A percentile compares a stretch with the other conserved stretches of the same genome.
phyloP scores from a whole-genome alignment of 176 grass and related monocot species.

The Aegilops bicornis region DNA sequence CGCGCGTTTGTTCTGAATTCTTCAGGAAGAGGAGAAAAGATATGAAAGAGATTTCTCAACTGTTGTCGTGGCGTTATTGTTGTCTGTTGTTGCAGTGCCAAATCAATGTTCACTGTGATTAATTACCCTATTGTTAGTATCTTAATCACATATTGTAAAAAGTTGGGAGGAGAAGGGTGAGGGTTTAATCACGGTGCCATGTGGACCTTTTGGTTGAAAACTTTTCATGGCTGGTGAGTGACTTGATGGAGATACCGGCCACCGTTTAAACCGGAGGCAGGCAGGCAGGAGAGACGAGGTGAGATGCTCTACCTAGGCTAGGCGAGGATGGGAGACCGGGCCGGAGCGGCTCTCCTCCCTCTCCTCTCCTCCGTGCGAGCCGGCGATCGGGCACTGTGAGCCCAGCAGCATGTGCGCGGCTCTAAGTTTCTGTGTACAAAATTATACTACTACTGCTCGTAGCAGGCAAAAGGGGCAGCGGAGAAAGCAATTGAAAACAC shows the following conservation, averaged over 20 bases:
- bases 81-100: neutral
- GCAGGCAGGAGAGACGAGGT: no score
- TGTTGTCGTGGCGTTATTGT: neutral
- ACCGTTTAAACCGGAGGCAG: neutral
- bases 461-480: neutral
- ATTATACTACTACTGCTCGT: neutral
- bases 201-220: neutral
- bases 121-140: neutral
- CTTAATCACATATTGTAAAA: neutral
- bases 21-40: neutral
- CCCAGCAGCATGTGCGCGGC: slow-evolving; percentile 36
- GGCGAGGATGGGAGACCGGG: neutral
- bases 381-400: slow-evolving; percentile 31
- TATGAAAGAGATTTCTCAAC: neutral
- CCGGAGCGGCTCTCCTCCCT: neutral
- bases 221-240: neutral
- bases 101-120: neutral
- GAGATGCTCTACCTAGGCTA: no score
- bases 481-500: neutral
- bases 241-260: slow-evolving; percentile 27
- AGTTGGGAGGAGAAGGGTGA: neutral
- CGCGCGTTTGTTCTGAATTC: neutral
- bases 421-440: slow-evolving; percentile 16
- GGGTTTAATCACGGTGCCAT: neutral
- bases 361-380: slow-evolving; percentile 29